Conservation (phyloP, 495 filamentous ascomycete species). For the Jackrogersella multiformis region DNA sequence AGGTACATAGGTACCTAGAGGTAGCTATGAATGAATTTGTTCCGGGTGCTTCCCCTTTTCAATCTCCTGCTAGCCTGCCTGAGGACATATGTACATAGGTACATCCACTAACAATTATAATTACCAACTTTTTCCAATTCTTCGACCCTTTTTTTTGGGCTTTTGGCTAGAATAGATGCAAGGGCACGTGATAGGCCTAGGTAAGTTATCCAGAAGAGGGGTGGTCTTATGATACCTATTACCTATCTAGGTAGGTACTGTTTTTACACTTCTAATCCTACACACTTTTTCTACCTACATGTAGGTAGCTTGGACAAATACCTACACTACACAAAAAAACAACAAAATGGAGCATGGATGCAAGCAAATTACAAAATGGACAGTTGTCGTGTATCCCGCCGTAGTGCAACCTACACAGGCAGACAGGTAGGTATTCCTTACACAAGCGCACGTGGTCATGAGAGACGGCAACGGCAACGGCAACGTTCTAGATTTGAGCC, state of each 20-base stretch:
- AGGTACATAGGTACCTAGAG: too few species aligned
- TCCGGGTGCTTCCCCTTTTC: conserved; percentile 44
- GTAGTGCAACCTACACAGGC: not conserved
- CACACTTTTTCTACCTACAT: not conserved
- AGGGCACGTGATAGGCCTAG: too few species aligned
- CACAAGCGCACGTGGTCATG: conserved; percentile 14
- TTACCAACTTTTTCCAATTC: conserved; percentile 1
- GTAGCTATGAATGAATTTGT: conserved; percentile 51
- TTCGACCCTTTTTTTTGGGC: too few species aligned
- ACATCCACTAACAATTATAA: not conserved
- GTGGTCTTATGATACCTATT: conserved; percentile 8
- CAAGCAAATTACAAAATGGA: not conserved
- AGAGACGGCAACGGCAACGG: not conserved
- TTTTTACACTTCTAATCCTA: conserved; percentile 30
- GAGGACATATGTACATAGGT: not conserved
- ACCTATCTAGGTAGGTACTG: not conserved
- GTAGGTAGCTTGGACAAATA: too few species aligned
- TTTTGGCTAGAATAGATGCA: too few species aligned
- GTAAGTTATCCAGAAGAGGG: too few species aligned
- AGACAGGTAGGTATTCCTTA: too few species aligned
- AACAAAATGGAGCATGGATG: too few species aligned
- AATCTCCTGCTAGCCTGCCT: conserved; percentile 7
- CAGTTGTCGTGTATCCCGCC: conserved; percentile 16
- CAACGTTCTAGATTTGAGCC: conserved; percentile 28
- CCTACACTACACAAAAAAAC: too few species aligned